Percentiles rank a stretch among this genome's conserved stretches.
Conservation (phyloP, 306 rosid species). For the Acmispon strigosus region DNA sequence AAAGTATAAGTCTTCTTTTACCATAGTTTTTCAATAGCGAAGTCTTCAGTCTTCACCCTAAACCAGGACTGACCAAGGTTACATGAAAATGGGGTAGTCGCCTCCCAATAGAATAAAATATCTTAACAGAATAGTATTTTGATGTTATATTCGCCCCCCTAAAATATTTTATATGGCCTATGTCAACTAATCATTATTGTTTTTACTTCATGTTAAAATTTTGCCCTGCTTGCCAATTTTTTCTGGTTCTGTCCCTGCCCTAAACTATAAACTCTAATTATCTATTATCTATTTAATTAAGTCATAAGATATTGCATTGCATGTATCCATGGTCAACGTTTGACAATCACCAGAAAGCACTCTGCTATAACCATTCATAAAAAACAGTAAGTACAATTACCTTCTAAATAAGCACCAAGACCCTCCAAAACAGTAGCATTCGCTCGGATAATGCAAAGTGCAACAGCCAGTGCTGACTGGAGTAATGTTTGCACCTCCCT, state of each 20-base stretch:
- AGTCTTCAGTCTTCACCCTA: background rate
- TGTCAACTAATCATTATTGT: too few species aligned
- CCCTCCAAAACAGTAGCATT: slow-evolving; percentile 91
- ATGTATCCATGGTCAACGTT: background rate
- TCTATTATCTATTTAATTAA: background rate
- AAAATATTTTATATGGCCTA: too few species aligned
- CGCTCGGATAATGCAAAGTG: slow-evolving; percentile 80
- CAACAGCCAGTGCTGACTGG: slow-evolving; percentile 71
- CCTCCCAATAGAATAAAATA: too few species aligned
- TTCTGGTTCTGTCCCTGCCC: too few species aligned
- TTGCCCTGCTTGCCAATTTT: too few species aligned
- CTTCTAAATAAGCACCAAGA: slow-evolving; percentile 90
- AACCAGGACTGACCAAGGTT: too few species aligned
- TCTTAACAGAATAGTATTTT: too few species aligned
- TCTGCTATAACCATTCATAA: background rate
- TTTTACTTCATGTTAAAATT: too few species aligned
- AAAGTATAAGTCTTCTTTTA: background rate
- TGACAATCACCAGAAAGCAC: background rate
- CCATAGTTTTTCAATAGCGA: background rate
- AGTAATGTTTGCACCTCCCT: slow-evolving; percentile 78
- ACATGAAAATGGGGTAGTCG: too few species aligned
- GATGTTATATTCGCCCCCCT: too few species aligned
- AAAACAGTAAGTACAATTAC: slow-evolving; percentile 19
- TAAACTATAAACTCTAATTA: background rate
- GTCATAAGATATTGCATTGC: background rate